Conservation (phyloP, 495 filamentous ascomycete genomes). For the Tirmania nivea region DNA sequence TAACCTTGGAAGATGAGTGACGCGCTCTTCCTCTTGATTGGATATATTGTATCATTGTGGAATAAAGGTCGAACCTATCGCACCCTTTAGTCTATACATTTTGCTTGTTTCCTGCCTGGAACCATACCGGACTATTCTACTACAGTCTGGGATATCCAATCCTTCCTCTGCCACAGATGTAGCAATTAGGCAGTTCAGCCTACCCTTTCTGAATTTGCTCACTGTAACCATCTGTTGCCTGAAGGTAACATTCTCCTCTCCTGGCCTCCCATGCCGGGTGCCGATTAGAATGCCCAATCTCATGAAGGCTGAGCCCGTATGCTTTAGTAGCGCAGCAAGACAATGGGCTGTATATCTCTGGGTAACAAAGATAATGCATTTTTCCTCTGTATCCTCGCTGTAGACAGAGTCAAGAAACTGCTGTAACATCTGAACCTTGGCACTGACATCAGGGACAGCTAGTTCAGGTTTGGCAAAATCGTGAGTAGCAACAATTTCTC, state of each 20-base stretch:
- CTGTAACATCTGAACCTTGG: slow-evolving; percentile 47
- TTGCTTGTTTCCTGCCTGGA: neutral
- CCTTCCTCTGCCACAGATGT: slow-evolving; percentile 91
- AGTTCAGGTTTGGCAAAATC: slow-evolving; percentile 25
- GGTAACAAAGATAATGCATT: slow-evolving; percentile 78
- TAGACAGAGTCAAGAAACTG: slow-evolving; percentile 37
- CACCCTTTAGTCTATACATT: neutral
- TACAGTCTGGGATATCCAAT: slow-evolving; percentile 89
- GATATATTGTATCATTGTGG: slow-evolving; percentile 83
- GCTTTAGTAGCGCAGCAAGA: slow-evolving; percentile 40
- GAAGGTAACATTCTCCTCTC: slow-evolving; percentile 40
- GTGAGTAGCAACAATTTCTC: slow-evolving; percentile 32
- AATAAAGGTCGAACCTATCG: slow-evolving; percentile 59
- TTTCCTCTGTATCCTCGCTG: slow-evolving; percentile 30
- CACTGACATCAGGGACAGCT: slow-evolving; percentile 32
- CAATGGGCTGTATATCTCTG: slow-evolving; percentile 55
- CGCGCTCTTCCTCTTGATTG: slow-evolving; percentile 86
- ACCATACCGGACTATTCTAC: slow-evolving; percentile 47
- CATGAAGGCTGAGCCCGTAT: slow-evolving; percentile 35
- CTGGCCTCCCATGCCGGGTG: slow-evolving; percentile 22
- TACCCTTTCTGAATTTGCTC: slow-evolving; percentile 53
- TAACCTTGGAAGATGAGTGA: slow-evolving; percentile 39
- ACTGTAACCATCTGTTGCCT: slow-evolving; percentile 57
- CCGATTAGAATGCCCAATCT: slow-evolving; percentile 48
- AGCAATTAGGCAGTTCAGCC: slow-evolving; percentile 72